These are phyloP conservation scores for Aechmea fasciata DNA, from an alignment of 176 grass and related monocot genomes.

Conservation along the genomic window DNA sequence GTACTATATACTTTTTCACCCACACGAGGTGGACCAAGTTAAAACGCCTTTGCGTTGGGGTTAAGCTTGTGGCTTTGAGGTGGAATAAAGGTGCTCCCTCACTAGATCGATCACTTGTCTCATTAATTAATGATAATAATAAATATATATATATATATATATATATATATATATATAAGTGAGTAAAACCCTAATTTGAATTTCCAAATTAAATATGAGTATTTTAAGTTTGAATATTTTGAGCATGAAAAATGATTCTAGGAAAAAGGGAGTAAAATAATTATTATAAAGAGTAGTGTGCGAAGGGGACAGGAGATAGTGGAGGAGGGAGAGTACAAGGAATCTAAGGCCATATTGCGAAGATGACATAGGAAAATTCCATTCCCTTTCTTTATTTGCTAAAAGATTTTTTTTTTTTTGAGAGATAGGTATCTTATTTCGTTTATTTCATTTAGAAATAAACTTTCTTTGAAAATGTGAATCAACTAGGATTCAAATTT, in stretches of 20 bases:
- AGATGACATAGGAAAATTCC: not conserved
- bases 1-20: not conserved
- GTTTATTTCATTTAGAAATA: too few species aligned
- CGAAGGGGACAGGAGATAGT: slow-evolving; percentile 1
- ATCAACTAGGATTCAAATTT: too few species aligned
- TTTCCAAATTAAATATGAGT: not conserved
- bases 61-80: slow-evolving; percentile 12
- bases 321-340: not conserved
- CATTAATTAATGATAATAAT: not conserved
- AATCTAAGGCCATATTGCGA: not conserved
- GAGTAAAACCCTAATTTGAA: not conserved
- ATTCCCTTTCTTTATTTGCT: too few species aligned
- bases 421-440: too few species aligned
- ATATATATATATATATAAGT: too few species aligned
- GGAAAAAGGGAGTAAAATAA: not conserved
- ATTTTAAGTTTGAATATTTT: not conserved
- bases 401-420: too few species aligned
- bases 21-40: slow-evolving; percentile 16
- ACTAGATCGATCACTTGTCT: not conserved
- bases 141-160: too few species aligned
- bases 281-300: not conserved
- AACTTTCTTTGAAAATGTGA: too few species aligned
- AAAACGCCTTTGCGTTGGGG: slow-evolving; percentile 23
- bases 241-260: not conserved
- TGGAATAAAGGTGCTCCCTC: slow-evolving; percentile 6